Base-by-base conservation (phyloP, 768 basidiomycete genomes). In the Gelatoporia subvermispora region DNA sequence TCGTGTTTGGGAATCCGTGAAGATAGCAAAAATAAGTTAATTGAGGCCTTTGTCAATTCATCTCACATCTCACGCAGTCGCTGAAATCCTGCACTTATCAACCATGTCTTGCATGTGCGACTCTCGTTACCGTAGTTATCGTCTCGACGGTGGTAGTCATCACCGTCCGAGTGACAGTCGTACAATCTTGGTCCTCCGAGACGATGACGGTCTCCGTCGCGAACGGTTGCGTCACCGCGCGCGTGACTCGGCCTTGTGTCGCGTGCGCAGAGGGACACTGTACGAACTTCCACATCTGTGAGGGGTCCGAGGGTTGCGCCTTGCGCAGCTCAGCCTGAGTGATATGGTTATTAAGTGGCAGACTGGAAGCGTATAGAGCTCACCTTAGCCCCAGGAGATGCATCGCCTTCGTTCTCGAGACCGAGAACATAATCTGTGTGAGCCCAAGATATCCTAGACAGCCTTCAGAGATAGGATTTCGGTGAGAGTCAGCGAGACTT, bases 141-240 rank as follows among this genome's bases (percentile, higher is more conserved):
- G 58, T 61, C 46, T 60, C 60, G 25, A 63, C 50, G 20, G 58
- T 52, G 17, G 55, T 59, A 3, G 56, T 63, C n/a, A 60, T 63
- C n/a, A 55, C 58, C 46, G 60, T 63, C 24, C 61, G 58, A 20
- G 61, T 62, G 31, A 59, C 60, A 13, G 55, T 58, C 34, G 59
- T 49, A 35, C 35, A 22, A 36, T 60, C 56, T 31, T 43, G 43
- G 39, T 54, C 58, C 41, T 63, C 62, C 25, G 53, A 40, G 4
- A 62, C 54, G 13, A 60, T 48, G 35, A 62, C 46, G 0, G 58
- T 60, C 53, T 60, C 62, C 2, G 57, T 52, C 35, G 52, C 49
- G 18, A 47, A 52, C 2, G 49, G 59, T n/a, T 35, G 48, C 13
- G 48, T 46, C 36, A 49, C 39, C 21, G 45, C 49, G 8, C 48